These are phyloP conservation scores for Elymus sibiricus DNA, from an alignment of 176 grass and related monocot species.

Conservation along the genomic window DNA sequence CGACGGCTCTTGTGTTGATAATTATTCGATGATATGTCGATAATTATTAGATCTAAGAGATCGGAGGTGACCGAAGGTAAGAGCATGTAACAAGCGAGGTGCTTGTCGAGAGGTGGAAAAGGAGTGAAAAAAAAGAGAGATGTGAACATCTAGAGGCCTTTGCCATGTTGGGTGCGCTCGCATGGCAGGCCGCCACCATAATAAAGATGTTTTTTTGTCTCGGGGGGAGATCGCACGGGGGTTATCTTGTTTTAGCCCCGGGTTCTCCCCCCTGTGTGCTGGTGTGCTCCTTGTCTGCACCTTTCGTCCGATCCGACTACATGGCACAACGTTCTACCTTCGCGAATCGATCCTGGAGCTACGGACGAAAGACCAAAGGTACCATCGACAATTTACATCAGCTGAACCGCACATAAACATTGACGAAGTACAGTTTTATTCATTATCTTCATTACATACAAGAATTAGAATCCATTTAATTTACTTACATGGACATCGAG, in stretches of 20 bases:
- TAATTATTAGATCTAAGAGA: constrained; percentile 54
- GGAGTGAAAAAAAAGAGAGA: background rate
- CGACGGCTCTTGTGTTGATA: constrained; percentile 33
- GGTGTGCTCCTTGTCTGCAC: background rate
- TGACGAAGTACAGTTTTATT: background rate
- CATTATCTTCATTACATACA: background rate
- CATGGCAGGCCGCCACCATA: constrained; percentile 63
- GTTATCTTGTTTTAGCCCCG: constrained; percentile 21
- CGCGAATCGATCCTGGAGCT: constrained; percentile 11
- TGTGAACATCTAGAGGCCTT: constrained; percentile 50
- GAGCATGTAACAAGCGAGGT: constrained; percentile 24
- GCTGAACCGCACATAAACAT: background rate
- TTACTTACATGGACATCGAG: too few species aligned
- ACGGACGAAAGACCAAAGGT: constrained; percentile 18
- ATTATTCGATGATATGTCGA: constrained; percentile 43
- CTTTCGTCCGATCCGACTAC: background rate
- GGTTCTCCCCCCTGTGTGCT: constrained; percentile 43
- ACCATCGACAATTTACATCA: constrained; percentile 1
- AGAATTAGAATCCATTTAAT: too few species aligned
- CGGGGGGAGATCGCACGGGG: constrained; percentile 65
- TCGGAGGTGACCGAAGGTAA: constrained; percentile 38
- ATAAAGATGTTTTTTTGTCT: constrained; percentile 42
- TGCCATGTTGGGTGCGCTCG: constrained; percentile 84
- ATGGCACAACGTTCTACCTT: background rate
- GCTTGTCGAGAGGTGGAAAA: background rate